These are phyloP conservation scores for Wickerhamiella azyma DNA, from an alignment of 805 yeast species.

Conservation along the genomic window DNA sequence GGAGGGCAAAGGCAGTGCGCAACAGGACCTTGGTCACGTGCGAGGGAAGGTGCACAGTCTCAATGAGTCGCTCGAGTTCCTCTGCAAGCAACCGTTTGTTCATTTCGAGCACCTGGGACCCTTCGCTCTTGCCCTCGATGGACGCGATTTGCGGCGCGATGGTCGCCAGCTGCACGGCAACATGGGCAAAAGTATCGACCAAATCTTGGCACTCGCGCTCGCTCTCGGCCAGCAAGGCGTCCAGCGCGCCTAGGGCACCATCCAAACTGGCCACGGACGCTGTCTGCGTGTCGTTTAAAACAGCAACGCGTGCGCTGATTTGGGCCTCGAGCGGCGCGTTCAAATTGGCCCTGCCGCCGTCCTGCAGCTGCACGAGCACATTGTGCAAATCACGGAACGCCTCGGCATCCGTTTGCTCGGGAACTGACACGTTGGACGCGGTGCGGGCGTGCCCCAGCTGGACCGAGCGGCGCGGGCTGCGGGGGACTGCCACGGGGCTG, in stretches of 20 bases:
- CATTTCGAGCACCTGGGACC: slow-evolving; percentile 68
- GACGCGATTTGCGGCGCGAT: slow-evolving; percentile 54
- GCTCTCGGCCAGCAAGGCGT: slow-evolving; percentile 32
- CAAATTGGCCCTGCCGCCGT: slow-evolving; percentile 54
- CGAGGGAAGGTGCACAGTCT: slow-evolving; percentile 54
- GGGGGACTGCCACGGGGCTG: background rate
- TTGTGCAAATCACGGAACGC: slow-evolving; percentile 41
- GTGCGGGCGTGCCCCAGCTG: background rate
- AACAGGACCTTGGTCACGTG: slow-evolving; percentile 24
- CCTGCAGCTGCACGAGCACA: slow-evolving; percentile 55
- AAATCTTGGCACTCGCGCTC: slow-evolving; percentile 41
- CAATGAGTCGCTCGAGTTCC: slow-evolving; percentile 53
- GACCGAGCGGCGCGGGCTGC: background rate
- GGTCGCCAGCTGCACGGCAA: slow-evolving; percentile 47
- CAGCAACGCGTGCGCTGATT: slow-evolving; percentile 44
- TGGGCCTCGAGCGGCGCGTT: slow-evolving; percentile 43
- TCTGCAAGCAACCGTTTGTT: slow-evolving; percentile 65
- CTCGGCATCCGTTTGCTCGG: slow-evolving; percentile 7
- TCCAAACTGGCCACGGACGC: slow-evolving; percentile 40
- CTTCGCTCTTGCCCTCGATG: slow-evolving; percentile 64
- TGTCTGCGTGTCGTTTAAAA: slow-evolving; percentile 49
- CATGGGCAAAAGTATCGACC: slow-evolving; percentile 40
- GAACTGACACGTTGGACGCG: background rate
- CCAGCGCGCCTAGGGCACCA: slow-evolving; percentile 31
- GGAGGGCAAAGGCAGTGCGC: slow-evolving; percentile 31